Base-by-base conservation (phyloP, 106 monocot genomes). In the Vanilla planifolia region DNA sequence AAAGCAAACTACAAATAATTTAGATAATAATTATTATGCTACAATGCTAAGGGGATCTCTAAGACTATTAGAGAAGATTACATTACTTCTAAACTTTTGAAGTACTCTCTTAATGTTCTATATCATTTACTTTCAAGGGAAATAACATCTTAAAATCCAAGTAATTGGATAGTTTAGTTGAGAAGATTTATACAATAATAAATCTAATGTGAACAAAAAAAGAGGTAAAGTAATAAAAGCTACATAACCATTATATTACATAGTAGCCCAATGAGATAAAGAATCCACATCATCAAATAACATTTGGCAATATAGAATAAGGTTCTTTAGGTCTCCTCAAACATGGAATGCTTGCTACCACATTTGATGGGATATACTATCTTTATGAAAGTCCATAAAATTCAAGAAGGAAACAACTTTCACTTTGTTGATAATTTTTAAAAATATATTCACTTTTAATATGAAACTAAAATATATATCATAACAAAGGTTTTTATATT, bases 11-110 rank as follows among this genome's bases (percentile, higher is more conserved):
- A 40, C 14, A 7, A 40, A 40, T 4, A 40, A 9, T 40, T 14
- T 9, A 9, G 11, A 40, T 40, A 7, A 40, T 4, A 20, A 46
- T 46, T 4, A 46, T 43, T 61, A 82, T 77, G 77, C 82, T 64
- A 73, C 82, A 51, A 77, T 82, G 52, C 82, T 77, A 55, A 65
- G 73, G 6, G 82, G 82, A 45, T 82, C 82, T 59, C 56, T 77
- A 52, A 82, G 65, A 25, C 77, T 77, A 63, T 82, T 82, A 37
- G 82, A 77, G 59, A 82, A 82, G 27, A 82, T 70, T 7, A 81
- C 69, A 73, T 81, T 76, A 55, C 81, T 81, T 39, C 71, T 76
- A 61, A 81, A 81, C 29, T 51, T 71, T 66, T 77, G 51, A 5
- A 82, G 69, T 3, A 66, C 73, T 32, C 33, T 15, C 37, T 70